These are phyloP conservation scores for Buddleja alternifolia DNA, from an alignment of 257 asterid species.

Conservation along the genomic window DNA sequence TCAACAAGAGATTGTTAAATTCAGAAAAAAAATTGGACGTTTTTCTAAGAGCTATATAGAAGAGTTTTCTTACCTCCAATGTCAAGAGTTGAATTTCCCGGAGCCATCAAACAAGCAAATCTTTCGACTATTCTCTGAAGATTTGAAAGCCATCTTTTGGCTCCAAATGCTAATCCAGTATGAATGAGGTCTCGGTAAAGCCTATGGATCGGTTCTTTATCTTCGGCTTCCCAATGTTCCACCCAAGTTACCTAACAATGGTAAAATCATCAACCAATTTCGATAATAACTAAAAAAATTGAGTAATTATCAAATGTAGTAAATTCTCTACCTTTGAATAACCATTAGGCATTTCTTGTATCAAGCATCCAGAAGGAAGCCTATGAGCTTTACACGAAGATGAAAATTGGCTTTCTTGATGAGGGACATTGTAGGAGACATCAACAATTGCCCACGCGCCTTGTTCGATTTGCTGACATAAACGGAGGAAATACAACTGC, in stretches of 20 bases:
- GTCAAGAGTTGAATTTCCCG: conserved; percentile 62
- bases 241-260: conserved; percentile 81
- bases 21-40: no score
- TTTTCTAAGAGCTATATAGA: no score
- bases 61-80: conserved; percentile 67
- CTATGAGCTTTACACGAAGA: conserved; percentile 57
- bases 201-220: conserved; percentile 58
- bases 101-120: conserved; percentile 74
- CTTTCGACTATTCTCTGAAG: conserved; percentile 85
- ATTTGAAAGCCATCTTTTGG: conserved; percentile 87
- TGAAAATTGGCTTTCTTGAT: conserved; percentile 58
- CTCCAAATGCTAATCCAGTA: conserved; percentile 86
- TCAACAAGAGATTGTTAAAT: not conserved
- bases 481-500: conserved; percentile 70
- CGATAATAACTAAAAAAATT: no score
- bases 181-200: conserved; percentile 75
- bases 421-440: conserved; percentile 76
- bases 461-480: conserved; percentile 82
- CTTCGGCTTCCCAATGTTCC: conserved; percentile 92
- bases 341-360: conserved; percentile 98
- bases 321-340: conserved; percentile 64
- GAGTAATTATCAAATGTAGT: no score
- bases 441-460: conserved; percentile 89
- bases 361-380: conserved; percentile 95
- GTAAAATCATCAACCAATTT: not conserved